phyloP scores from a whole-genome alignment of 306 rosid genomes.

The Ochetophila trinervis region DNA sequence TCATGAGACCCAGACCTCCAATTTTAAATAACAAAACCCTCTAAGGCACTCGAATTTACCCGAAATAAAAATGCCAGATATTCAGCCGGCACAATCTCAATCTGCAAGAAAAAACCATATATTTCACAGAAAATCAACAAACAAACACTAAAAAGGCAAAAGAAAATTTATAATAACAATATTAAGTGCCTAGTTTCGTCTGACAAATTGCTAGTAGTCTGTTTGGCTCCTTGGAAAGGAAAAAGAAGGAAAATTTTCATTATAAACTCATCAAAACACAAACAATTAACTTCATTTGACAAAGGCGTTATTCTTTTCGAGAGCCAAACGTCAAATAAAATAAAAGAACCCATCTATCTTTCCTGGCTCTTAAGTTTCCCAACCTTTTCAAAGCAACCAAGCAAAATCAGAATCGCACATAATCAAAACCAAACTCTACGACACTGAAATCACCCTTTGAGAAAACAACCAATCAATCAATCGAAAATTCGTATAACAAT shows the following conservation, averaged over 20 bases:
- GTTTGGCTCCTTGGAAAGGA: constrained; percentile 3
- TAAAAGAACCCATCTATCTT: too few species aligned
- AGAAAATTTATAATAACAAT: background rate
- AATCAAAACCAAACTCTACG: background rate
- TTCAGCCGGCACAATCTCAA: constrained; percentile 30
- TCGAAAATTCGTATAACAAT: background rate
- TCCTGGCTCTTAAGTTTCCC: too few species aligned
- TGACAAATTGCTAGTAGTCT: background rate
- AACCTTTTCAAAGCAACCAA: too few species aligned
- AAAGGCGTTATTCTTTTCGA: too few species aligned
- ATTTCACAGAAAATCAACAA: constrained; percentile 34
- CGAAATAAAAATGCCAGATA: constrained; percentile 26
- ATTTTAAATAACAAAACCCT: constrained; percentile 79
- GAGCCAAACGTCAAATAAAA: too few species aligned
- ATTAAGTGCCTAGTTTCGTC: background rate
- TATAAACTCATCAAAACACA: too few species aligned
- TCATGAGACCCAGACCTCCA: constrained; percentile 93
- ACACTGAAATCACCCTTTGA: background rate
- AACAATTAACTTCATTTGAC: too few species aligned
- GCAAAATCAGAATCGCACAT: constrained; percentile 17
- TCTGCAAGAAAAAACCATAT: constrained; percentile 54
- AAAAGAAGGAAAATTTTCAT: too few species aligned
- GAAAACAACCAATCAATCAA: background rate
- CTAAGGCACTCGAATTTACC: constrained; percentile 64
- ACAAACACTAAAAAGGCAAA: background rate